Percentiles rank a stretch among this genome's conserved stretches.
Conservation (phyloP, 1,139 yeast species). For the Pichia sp. region DNA sequence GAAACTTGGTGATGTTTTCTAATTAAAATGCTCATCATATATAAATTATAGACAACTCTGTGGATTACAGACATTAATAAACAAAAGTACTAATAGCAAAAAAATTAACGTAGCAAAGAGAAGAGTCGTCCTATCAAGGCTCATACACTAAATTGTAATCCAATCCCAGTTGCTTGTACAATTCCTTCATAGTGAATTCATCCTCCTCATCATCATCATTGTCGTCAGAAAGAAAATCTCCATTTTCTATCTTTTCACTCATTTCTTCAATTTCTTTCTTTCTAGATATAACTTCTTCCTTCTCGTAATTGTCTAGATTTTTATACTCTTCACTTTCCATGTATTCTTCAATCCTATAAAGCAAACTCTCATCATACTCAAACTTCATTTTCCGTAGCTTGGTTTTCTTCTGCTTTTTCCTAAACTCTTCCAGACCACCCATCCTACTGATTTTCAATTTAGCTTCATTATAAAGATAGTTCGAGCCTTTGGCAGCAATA, state of each 20-base stretch:
- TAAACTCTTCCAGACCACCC: constrained; percentile 44
- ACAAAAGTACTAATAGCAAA: neutral
- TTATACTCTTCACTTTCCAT: constrained; percentile 31
- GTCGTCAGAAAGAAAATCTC: constrained; percentile 24
- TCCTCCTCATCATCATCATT: constrained; percentile 21
- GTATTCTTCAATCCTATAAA: constrained; percentile 29
- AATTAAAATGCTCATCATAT: constrained; percentile 20
- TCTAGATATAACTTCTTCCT: constrained; percentile 20
- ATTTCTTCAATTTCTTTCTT: constrained; percentile 34
- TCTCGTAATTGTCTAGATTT: constrained; percentile 24
- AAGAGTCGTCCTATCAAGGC: neutral
- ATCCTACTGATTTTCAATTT: constrained; percentile 36
- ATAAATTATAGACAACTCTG: neutral
- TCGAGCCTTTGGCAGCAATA: constrained; percentile 41
- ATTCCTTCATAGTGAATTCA: constrained; percentile 41
- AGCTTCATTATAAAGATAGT: constrained; percentile 40
- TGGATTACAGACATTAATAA: neutral
- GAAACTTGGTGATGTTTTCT: constrained; percentile 81
- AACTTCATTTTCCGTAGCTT: constrained; percentile 32
- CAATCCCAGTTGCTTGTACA: constrained; percentile 38
- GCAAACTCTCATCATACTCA: constrained; percentile 34
- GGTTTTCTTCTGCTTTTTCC: constrained; percentile 34
- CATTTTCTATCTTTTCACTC: constrained; percentile 27
- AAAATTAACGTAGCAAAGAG: neutral
- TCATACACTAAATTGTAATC: constrained; percentile 37